Base-by-base conservation (phyloP, 2,329 filamentous ascomycete genomes). In the Exophiala bonariae region DNA sequence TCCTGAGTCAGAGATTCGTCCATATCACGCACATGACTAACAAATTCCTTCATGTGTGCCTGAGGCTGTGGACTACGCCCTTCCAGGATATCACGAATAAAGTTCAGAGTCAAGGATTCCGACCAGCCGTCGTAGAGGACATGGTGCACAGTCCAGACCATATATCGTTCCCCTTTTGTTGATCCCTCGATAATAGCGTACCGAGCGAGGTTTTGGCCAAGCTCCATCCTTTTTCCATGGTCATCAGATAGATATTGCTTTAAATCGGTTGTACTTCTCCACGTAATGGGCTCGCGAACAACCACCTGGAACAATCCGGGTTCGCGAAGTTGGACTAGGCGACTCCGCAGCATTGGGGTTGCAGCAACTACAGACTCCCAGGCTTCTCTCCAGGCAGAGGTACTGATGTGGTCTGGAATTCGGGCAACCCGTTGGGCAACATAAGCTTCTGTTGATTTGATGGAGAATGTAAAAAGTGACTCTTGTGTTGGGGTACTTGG, bases 61-160 rank as follows among this genome's bases (percentile, higher is more conserved):
- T 14, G 30, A 28, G 23, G n/a, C 13, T 32, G 16, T 11, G 34
- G 39, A 23, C 40, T 16, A 18, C 39, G 19, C 13, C 43, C 50
- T 22, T 39, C 34, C 49, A 71, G 70, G 14, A 66, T 63, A 19
- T 66, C 59, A 32, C 69, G 63, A 3, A 72, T 63, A 45, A 63
- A 63, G 13, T 61, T 57, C 35, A 70, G 61, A 19, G 72, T 61
- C 11, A 69, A 56, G 3, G 65, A 62, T 41, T 70, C 57, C 35
- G 66, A 71, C 69, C 66, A 73, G 8, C 75, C 76, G 59, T 79
- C 76, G 50, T 78, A 79, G 1, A 79, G 62, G 4, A 73, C 73
- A 43, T 79, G 76, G 47, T 79, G 76, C 41, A 76, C 68, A 1
- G 72, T 73, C 64, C 74, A 74, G 3, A 76, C 66, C 14, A 79